These are phyloP conservation scores for Colletotrichum tropicicola DNA, from an alignment of 2,329 filamentous ascomycete genomes.

Conservation along the genomic window DNA sequence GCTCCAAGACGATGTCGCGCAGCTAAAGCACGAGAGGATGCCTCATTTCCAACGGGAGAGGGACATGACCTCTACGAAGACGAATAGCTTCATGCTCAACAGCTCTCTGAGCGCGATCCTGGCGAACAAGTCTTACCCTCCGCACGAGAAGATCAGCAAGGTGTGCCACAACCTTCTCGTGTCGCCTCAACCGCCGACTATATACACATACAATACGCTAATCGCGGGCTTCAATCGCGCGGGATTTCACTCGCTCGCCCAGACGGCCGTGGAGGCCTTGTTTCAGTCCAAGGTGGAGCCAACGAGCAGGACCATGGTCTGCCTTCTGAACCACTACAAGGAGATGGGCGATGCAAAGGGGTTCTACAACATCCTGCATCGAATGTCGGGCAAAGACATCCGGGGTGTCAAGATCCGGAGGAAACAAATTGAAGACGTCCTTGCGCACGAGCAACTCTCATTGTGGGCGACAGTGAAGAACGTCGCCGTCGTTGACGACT, in stretches of 20 bases:
- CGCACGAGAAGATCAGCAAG: constrained; percentile 43
- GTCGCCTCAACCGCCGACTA: constrained; percentile 67
- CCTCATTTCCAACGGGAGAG: background rate
- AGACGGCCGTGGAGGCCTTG: constrained; percentile 62
- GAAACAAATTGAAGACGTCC: constrained; percentile 43
- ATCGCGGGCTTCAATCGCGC: constrained; percentile 70
- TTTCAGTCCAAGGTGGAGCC: constrained; percentile 54
- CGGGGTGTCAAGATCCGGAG: constrained; percentile 50
- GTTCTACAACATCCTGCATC: constrained; percentile 54
- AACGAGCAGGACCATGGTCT: constrained; percentile 58
- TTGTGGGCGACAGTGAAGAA: constrained; percentile 39
- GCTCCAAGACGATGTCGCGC: constrained; percentile 20
- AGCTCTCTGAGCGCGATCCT: constrained; percentile 7
- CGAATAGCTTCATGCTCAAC: constrained; percentile 16
- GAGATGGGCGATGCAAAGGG: constrained; percentile 48
- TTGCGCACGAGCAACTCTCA: constrained; percentile 35
- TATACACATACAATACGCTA: constrained; percentile 77
- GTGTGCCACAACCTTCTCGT: constrained; percentile 74
- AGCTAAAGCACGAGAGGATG: constrained; percentile 1
- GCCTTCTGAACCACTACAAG: constrained; percentile 61
- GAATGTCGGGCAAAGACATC: constrained; percentile 53
- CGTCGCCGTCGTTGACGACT: constrained; percentile 41
- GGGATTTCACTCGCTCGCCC: constrained; percentile 58
- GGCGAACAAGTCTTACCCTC: background rate
- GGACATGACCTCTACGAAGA: background rate